Conservation (phyloP, 169 alveolate genomes). For the Cryptosporidium parvum region DNA sequence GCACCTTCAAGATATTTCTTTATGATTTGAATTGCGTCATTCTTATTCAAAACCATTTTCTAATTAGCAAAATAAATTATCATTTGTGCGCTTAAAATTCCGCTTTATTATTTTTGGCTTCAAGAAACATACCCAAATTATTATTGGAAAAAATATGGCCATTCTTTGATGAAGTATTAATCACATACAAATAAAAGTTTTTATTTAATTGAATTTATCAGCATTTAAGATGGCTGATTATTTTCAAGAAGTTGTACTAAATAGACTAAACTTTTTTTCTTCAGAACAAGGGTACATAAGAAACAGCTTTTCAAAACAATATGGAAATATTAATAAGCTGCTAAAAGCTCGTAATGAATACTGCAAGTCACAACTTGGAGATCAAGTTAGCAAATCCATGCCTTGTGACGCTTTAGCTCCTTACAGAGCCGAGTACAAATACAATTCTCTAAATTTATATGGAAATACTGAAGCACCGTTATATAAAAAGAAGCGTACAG, state of each 20-base stretch:
- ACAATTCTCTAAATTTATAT: neutral
- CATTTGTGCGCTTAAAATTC: constrained; percentile 3
- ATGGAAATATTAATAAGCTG: constrained; percentile 1
- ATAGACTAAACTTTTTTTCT: constrained; percentile 41
- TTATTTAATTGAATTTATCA: neutral
- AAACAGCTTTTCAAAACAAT: neutral
- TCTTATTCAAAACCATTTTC: constrained; percentile 31
- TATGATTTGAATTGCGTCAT: constrained; percentile 37
- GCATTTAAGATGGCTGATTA: constrained; percentile 7
- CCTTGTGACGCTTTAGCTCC: neutral
- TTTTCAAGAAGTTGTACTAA: constrained; percentile 21
- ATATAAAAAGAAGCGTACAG: neutral
- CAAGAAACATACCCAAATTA: neutral
- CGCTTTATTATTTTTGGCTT: neutral
- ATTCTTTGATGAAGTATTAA: neutral
- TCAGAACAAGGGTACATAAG: constrained; percentile 50
- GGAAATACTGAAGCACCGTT: neutral
- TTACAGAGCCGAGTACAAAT: neutral
- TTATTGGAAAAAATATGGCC: neutral
- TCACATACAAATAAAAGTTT: neutral
- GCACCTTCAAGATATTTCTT: constrained; percentile 22
- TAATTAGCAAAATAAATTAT: neutral
- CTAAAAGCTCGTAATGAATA: constrained; percentile 21
- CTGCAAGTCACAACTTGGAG: neutral
- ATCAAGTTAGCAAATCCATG: neutral